A percentile compares a stretch with the other conserved stretches of the same genome.
These are phyloP conservation scores for Helianthus tuberosus DNA, from an alignment of 129 eudicot genomes.

Conservation along the genomic window DNA sequence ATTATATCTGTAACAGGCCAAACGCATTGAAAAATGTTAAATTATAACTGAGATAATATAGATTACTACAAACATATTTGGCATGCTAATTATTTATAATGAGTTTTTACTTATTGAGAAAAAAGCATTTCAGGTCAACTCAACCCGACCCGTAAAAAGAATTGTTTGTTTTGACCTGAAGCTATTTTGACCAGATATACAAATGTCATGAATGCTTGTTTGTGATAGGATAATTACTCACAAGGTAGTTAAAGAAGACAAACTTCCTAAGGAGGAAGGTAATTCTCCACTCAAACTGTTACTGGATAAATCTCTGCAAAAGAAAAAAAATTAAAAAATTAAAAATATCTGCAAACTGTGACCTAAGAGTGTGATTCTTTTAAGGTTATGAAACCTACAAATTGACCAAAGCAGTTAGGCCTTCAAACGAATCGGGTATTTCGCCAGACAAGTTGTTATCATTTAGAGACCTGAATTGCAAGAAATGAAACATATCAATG, in stretches of 20 bases:
- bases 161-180: neutral
- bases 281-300: slow-evolving; percentile 81
- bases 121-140: neutral
- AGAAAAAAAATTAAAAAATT: neutral
- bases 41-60: no score
- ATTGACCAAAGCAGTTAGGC: slow-evolving; percentile 64
- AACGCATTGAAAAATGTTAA: no score
- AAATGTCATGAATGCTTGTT: slow-evolving; percentile 3
- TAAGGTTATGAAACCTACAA: slow-evolving; percentile 52
- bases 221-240: slow-evolving; percentile 39
- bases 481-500: slow-evolving; percentile 15
- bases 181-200: neutral
- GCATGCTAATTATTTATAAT: neutral
- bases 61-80: neutral
- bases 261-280: slow-evolving; percentile 68
- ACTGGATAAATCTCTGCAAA: slow-evolving; percentile 71
- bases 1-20: no score
- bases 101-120: neutral
- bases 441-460: slow-evolving; percentile 81
- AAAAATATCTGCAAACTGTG: neutral
- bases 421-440: slow-evolving; percentile 81
- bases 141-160: neutral
- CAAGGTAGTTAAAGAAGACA: slow-evolving; percentile 75
- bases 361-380: neutral
- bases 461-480: slow-evolving; percentile 73